phyloP scores from a whole-genome alignment of 169 alveolate species.

The Eimeria mitis region DNA sequence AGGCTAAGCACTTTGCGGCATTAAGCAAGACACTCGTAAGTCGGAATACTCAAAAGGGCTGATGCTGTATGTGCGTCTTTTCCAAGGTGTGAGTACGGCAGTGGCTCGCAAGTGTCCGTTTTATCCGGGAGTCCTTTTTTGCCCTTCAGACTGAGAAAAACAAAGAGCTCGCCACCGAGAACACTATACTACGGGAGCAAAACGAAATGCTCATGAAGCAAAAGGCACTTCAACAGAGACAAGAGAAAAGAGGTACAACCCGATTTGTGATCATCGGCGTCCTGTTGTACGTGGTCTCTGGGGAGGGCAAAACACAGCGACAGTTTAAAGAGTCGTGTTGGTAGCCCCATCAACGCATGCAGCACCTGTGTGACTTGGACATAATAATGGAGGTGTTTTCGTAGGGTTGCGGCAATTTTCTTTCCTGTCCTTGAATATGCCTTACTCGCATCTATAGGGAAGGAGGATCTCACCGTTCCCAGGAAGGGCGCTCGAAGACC shows the following conservation, averaged over 20 bases:
- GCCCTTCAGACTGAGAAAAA: conserved; percentile 22
- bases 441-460: background rate
- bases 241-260: conserved; percentile 4
- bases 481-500: background rate
- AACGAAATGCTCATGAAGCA: conserved; percentile 44
- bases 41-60: background rate
- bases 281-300: background rate
- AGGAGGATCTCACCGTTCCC: background rate
- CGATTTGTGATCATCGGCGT: background rate
- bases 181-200: conserved; percentile 31
- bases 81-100: background rate
- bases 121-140: background rate
- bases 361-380: background rate
- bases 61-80: background rate
- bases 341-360: background rate
- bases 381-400: background rate
- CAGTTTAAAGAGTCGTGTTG: background rate
- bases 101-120: background rate
- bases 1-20: conserved; percentile 42
- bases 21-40: conserved; percentile 29
- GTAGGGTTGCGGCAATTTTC: background rate
- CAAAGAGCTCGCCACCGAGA: conserved; percentile 28
- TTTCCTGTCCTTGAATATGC: background rate
- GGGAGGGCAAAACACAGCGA: background rate
- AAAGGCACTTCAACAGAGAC: conserved; percentile 15